Evolutionary conservation across 2,329 filamentous ascomycete genomes (phyloP), one percentile per base, ranked within the genome.

Genomic region (Ophiocordyceps camponoti-rufipedis): DNA sequence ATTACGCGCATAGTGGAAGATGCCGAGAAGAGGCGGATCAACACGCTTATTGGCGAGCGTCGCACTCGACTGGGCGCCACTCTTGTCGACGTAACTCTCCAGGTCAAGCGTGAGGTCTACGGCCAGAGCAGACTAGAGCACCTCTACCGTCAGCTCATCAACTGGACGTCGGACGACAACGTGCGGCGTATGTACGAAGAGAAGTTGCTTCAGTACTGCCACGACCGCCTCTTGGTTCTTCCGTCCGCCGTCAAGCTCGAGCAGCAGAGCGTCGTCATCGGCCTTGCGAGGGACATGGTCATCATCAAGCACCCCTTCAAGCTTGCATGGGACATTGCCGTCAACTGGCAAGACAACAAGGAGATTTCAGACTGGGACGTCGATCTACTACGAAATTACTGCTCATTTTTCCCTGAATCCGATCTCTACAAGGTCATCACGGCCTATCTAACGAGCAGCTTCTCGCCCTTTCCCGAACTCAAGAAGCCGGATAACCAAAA

Each of bases 231-330:
- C 1, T 61, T 82, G 9, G 79, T 84, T 28, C 69, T 85, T 14
- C 75, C 80, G 3, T 49, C 70, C 1, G 77, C 65, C 3, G 67
- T 78, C 47, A 96, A 96, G 62, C 57, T 64, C 1, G 62, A 68
- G 16, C 87, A 93, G 59, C 74, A 84, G 28, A 67, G 77, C 33
- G 79, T 82, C 50, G 81, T 94, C 0, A 64, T 82, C 54, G 80
- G 82, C 48, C 67, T 91, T 45, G 87, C 89, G 1, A 78, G 80
- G 50, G 91, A 89, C 49, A 94, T 98, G 84, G 89, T 98, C 49
- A 84, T 94, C 48, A 91, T 98, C 58, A 88, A 89, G 54, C 87
- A 96, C 54, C 85, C 86, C 0, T 94, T 82, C 62, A 77, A 81
- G 50, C 70, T 93, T 14, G 91, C 91, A 0, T 98, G 93, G 93